Evolutionary conservation across 2,329 filamentous ascomycete genomes (phyloP).

Genomic region (Hortaea werneckii): DNA sequence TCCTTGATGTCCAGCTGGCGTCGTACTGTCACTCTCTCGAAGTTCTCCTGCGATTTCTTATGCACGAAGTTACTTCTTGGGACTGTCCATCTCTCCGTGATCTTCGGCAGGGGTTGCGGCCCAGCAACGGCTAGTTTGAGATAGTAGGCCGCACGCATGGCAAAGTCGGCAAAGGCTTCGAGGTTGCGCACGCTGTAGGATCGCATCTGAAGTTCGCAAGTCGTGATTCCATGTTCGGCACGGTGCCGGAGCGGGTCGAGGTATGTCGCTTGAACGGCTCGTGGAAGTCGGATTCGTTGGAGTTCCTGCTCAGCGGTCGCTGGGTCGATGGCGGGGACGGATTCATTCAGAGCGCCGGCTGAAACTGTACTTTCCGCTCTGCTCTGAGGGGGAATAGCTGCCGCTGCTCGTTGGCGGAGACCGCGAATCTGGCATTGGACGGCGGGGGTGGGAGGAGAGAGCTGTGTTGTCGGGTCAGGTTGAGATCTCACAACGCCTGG

Average conservation of each 20-base stretch:
- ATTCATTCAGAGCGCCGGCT: neutral
- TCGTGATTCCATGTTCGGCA: constrained; percentile 65
- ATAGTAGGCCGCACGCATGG: constrained; percentile 88
- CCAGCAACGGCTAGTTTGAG: constrained; percentile 77
- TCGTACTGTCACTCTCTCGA: constrained; percentile 78
- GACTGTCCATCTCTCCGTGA: constrained; percentile 90
- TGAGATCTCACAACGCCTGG: too few relatives aligned
- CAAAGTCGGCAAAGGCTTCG: constrained; percentile 91
- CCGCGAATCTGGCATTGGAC: constrained; percentile 2
- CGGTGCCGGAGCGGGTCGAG: constrained; percentile 70
- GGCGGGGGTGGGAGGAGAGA: constrained; percentile 11
- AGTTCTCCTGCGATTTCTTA: constrained; percentile 98
- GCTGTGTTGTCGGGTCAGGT: constrained; percentile 4
- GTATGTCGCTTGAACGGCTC: constrained; percentile 76
- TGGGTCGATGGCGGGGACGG: constrained; percentile 4
- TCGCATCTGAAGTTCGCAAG: constrained; percentile 84
- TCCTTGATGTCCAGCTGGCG: constrained; percentile 88
- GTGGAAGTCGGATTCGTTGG: constrained; percentile 51
- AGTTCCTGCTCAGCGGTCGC: constrained; percentile 16
- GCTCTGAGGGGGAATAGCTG: constrained; percentile 2
- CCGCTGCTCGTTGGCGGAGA: constrained; percentile 4
- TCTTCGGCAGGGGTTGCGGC: constrained; percentile 74
- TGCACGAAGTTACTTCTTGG: constrained; percentile 81
- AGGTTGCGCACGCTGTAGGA: constrained; percentile 85
- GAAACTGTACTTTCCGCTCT: neutral